Percentiles rank a stretch among this genome's conserved stretches.
phyloP scores from a whole-genome alignment of 2,329 filamentous ascomycete genomes.

The Neopestalotiopsis clavispora region DNA sequence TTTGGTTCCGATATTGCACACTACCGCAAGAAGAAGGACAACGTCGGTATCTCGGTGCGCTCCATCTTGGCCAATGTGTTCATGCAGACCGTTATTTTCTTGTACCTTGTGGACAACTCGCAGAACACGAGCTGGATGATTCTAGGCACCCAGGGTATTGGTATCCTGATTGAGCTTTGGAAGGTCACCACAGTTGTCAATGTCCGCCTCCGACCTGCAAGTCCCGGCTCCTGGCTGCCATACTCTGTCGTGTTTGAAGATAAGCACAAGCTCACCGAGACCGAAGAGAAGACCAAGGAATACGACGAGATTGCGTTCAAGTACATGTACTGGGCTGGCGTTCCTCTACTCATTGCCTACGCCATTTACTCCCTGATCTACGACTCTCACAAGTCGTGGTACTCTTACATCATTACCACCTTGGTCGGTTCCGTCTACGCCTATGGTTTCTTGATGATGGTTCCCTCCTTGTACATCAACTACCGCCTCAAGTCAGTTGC shows the following conservation, averaged over 20 bases:
- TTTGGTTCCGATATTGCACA: conserved; percentile 98
- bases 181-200: conserved; percentile 97
- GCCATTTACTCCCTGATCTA: conserved; percentile 91
- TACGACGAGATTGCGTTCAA: conserved; percentile 98
- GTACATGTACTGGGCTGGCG: conserved; percentile 91
- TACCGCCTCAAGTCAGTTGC: conserved; percentile 95
- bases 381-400: conserved; percentile 97
- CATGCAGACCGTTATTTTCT: conserved; percentile 95
- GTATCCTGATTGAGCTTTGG: conserved; percentile 76
- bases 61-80: conserved; percentile 97
- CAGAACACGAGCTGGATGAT: conserved; percentile 99
- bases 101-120: conserved; percentile 96
- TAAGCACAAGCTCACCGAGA: conserved; percentile 94
- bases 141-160: conserved; percentile 86
- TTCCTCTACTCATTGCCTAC: conserved; percentile 88
- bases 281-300: conserved; percentile 96
- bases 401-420: conserved; percentile 92
- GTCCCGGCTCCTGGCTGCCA: conserved; percentile 73
- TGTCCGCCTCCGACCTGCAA: conserved; percentile 75
- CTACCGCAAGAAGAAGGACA: conserved; percentile 99
- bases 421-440: conserved; percentile 96
- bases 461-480: conserved; percentile 97
- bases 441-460: conserved; percentile 99
- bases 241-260: conserved; percentile 89
- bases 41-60: conserved; percentile 93